These are phyloP conservation scores for Cyclocybe aegerita DNA, from an alignment of 768 basidiomycete genomes.

Conservation along the genomic window DNA sequence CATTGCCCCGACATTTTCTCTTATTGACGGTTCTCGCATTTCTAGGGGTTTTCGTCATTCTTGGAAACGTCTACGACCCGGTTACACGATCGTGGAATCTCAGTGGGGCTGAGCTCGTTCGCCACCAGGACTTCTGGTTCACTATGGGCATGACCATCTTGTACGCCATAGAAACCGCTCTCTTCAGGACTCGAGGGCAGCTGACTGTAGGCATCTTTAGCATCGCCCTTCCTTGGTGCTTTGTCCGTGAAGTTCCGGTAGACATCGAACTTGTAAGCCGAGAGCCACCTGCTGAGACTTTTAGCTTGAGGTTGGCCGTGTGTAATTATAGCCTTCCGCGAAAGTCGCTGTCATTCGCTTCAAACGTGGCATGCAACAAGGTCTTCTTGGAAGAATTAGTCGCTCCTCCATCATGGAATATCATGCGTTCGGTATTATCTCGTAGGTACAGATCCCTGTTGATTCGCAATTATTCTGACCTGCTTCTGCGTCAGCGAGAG, in stretches of 20 bases:
- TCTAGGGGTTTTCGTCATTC: slow-evolving; percentile 63
- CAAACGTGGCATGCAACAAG: slow-evolving; percentile 83
- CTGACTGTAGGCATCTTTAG: slow-evolving; percentile 29
- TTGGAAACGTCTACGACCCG: slow-evolving; percentile 62
- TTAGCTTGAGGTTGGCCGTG: slow-evolving; percentile 11
- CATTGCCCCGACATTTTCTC: background rate
- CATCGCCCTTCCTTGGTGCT: slow-evolving; percentile 73
- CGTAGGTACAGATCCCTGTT: slow-evolving; percentile 39
- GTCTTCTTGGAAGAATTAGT: slow-evolving; percentile 71
- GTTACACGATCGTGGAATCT: slow-evolving; percentile 56
- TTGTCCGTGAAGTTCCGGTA: slow-evolving; percentile 68
- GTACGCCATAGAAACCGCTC: slow-evolving; percentile 35
- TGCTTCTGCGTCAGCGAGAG: slow-evolving; percentile 51
- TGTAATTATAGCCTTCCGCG: slow-evolving; percentile 57
- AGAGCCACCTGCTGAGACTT: slow-evolving; percentile 3
- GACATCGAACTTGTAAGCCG: slow-evolving; percentile 71
- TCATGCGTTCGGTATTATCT: slow-evolving; percentile 79
- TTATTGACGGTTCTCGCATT: background rate
- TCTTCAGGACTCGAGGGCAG: too few relatives aligned
- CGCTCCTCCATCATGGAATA: slow-evolving; percentile 77
- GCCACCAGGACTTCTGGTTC: slow-evolving; percentile 80
- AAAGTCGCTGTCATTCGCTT: slow-evolving; percentile 81
- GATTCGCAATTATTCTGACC: slow-evolving; percentile 5
- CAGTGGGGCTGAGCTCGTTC: slow-evolving; percentile 51
- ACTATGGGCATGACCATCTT: slow-evolving; percentile 70